A percentile compares a stretch with the other conserved stretches of the same genome.
Conservation (phyloP, 345 rosid genomes). For the Salix brachista region DNA sequence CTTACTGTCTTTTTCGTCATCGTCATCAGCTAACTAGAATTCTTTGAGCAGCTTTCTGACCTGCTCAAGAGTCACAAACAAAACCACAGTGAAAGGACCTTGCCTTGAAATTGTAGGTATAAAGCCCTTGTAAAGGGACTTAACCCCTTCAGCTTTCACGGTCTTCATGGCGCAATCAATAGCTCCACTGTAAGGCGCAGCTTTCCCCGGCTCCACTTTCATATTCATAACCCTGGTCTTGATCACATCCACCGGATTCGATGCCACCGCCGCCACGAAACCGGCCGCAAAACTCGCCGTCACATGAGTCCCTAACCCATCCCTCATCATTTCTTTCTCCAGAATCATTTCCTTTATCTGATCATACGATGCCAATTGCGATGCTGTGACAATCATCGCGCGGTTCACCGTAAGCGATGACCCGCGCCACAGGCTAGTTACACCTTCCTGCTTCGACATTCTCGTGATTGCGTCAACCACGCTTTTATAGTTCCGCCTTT, state of each 20-base stretch:
- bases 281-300: constrained; percentile 73
- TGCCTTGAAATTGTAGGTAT: constrained; percentile 77
- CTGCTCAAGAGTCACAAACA: constrained; percentile 80
- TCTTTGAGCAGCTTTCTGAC: constrained; percentile 61
- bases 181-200: constrained; percentile 50
- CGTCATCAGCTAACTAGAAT: constrained; percentile 15
- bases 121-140: constrained; percentile 73
- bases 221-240: constrained; percentile 88
- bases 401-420: constrained; percentile 66
- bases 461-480: constrained; percentile 59
- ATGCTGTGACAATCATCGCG: constrained; percentile 74
- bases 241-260: constrained; percentile 77
- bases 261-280: constrained; percentile 70
- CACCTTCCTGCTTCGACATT: constrained; percentile 63
- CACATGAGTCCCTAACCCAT: constrained; percentile 71
- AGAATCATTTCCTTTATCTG: constrained; percentile 60
- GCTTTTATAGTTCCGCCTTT: constrained; percentile 66
- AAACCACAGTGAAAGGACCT: constrained; percentile 72
- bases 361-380: constrained; percentile 75
- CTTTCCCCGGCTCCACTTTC: constrained; percentile 58
- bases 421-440: constrained; percentile 73
- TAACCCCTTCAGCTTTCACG: constrained; percentile 52
- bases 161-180: constrained; percentile 68
- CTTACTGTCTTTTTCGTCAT: neutral
- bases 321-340: constrained; percentile 42